Conservation (phyloP, 306 rosid species). For the Crotalaria pallida region DNA sequence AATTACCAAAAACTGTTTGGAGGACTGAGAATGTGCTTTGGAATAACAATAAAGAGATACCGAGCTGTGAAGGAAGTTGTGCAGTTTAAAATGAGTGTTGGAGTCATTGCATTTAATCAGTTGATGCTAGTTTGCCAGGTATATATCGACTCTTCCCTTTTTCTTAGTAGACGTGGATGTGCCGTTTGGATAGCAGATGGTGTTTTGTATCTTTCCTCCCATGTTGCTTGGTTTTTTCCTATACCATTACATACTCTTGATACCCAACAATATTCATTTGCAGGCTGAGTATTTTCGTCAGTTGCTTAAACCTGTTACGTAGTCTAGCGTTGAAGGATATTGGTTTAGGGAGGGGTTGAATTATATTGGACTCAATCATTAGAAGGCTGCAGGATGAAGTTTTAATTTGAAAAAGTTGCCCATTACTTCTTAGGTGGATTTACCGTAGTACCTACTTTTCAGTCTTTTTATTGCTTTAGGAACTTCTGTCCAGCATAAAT, state of each 20-base stretch:
- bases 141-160: neutral
- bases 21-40: slow-evolving; percentile 79
- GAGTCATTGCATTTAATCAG: slow-evolving; percentile 71
- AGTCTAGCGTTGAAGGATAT: slow-evolving; percentile 40
- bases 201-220: neutral
- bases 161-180: neutral
- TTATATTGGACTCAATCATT: slow-evolving; percentile 41
- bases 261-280: slow-evolving; percentile 16
- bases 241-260: neutral
- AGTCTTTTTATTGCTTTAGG: slow-evolving; percentile 39
- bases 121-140: slow-evolving; percentile 98
- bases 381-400: slow-evolving; percentile 39
- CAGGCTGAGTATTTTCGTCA: slow-evolving; percentile 99
- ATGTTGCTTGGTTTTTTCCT: neutral
- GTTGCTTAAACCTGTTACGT: slow-evolving; percentile 98
- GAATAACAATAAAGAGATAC: slow-evolving; percentile 46
- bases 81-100: slow-evolving; percentile 82
- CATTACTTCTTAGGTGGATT: slow-evolving; percentile 43
- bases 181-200: neutral
- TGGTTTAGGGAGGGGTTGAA: slow-evolving; percentile 46
- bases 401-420: slow-evolving; percentile 45
- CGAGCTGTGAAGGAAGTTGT: slow-evolving; percentile 65
- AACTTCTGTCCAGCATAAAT: slow-evolving; percentile 34
- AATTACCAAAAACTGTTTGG: slow-evolving; percentile 33
- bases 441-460: slow-evolving; percentile 32